Percentiles rank a stretch among this genome's conserved stretches.
Conservation (phyloP, 768 basidiomycete genomes). For the Mycena venus region DNA sequence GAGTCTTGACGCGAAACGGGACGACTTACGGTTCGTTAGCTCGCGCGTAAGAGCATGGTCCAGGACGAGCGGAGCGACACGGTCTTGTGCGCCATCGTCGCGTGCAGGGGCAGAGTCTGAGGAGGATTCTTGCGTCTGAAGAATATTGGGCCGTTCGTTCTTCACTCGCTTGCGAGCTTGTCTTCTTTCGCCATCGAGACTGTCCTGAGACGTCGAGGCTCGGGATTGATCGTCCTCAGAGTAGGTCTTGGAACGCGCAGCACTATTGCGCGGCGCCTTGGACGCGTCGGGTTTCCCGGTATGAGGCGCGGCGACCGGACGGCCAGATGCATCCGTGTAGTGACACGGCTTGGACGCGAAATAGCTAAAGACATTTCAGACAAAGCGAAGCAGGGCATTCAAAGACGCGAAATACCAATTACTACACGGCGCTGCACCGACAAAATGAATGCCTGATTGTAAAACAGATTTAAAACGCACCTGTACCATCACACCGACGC, state of each 20-base stretch:
- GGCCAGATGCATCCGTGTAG: slow-evolving; percentile 85
- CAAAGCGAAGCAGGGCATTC: slow-evolving; percentile 2
- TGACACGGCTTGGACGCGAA: slow-evolving; percentile 87
- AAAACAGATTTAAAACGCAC: slow-evolving; percentile 53
- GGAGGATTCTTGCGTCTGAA: slow-evolving; percentile 53
- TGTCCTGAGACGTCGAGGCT: slow-evolving; percentile 34
- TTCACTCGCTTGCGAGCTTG: slow-evolving; percentile 65
- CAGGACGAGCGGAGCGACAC: slow-evolving; percentile 59
- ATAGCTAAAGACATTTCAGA: slow-evolving; percentile 60
- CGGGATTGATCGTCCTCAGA: slow-evolving; percentile 38
- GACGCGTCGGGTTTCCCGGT: slow-evolving; percentile 59
- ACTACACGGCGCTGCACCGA: slow-evolving; percentile 75
- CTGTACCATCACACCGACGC: slow-evolving; percentile 86
- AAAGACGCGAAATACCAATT: slow-evolving; percentile 68
- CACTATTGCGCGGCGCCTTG: slow-evolving; percentile 27
- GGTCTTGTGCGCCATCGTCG: slow-evolving; percentile 52
- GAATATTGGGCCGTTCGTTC: slow-evolving; percentile 54
- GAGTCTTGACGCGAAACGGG: slow-evolving; percentile 21
- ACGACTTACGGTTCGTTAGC: slow-evolving; percentile 75
- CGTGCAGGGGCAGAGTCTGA: slow-evolving; percentile 52
- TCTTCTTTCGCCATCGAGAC: slow-evolving; percentile 53
- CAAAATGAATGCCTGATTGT: slow-evolving; percentile 23
- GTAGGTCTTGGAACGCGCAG: slow-evolving; percentile 23
- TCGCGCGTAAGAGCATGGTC: slow-evolving; percentile 78
- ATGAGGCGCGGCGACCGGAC: slow-evolving; percentile 81